Base-by-base conservation (phyloP, 177 flowering plant genomes). In the Vitis hybrid region DNA sequence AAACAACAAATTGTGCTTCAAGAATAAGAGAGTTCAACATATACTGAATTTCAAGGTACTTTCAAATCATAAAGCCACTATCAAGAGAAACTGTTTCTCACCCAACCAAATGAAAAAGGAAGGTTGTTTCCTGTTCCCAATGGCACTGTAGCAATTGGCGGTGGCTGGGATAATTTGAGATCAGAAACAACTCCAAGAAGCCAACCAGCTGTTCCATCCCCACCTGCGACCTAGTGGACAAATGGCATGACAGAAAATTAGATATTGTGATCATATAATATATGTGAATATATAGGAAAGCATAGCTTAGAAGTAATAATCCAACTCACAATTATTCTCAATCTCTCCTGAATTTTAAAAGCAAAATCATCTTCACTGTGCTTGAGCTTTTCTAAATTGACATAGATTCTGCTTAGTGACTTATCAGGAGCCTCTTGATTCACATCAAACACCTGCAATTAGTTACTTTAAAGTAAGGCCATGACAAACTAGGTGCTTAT, bases 131-230 rank as follows among this genome's bases (percentile, higher is more conserved):
- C 99, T 16, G 99, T 95, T 64, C 99, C 99, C 80, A 95, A 77
- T 5, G 98, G 99, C 45, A 95, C 87, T 2, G 98, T 95, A 48
- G 99, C 99, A 71, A 95, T 82, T 29, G 97, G 92, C 21, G 99
- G 99, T 56, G 97, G 86, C 49, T 81, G 86, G 51, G 98, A 74
- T 63, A 95, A 78, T 75, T 89, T 92, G 68, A 94, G 92, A 81
- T 94, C 98, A 75, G 81, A 80, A 72, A 94, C 90, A 64, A 94
- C 97, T 57, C 97, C 97, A 70, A 94, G 97, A 72, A 94, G 79
- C 98, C 98, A 94, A 26, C 98, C 83, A 70, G 97, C 97, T 5
- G 97, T 94, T 66, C 97, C 98, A 86, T 92, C 98, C 60, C 98
- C 98, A 64, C 97, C 98, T 66, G 98, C 98, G 76, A 92, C 99